Conservation (phyloP, 202 grass and related monocot genomes). For the Brachypodium distachyon region DNA sequence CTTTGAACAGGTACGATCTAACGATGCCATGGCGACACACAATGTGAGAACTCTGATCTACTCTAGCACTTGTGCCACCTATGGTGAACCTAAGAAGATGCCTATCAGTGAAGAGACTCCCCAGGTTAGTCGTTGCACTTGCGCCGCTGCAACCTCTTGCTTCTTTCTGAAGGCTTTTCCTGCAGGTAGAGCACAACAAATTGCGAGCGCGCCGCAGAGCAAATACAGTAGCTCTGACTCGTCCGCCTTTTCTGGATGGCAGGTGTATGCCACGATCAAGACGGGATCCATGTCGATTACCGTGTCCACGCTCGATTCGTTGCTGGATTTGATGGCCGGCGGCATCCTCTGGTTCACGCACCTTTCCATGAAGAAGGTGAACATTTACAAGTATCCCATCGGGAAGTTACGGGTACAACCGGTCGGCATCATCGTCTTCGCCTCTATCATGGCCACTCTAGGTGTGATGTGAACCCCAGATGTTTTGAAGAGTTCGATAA, state of each 20-base stretch:
- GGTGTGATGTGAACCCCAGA: conserved; percentile 17
- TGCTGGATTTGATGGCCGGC: no score
- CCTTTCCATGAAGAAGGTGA: conserved; percentile 69
- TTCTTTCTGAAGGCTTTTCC: no score
- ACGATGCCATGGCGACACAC: conserved; percentile 65
- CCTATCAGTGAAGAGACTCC: conserved; percentile 84
- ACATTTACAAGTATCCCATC: conserved; percentile 76
- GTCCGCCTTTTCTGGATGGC: background rate
- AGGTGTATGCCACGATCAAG: conserved; percentile 68
- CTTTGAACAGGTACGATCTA: conserved; percentile 57
- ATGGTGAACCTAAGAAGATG: conserved; percentile 85
- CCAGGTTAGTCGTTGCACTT: conserved; percentile 41
- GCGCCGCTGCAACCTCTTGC: no score
- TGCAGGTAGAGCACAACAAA: no score
- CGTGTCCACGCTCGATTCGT: conserved; percentile 73
- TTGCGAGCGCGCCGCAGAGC: no score
- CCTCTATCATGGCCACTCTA: conserved; percentile 81
- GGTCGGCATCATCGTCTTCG: conserved; percentile 76
- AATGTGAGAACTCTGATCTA: conserved; percentile 79
- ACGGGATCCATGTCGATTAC: conserved; percentile 74
- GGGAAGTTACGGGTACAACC: conserved; percentile 80
- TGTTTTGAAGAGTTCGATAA: background rate
- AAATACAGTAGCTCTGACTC: background rate
- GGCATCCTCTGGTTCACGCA: conserved; percentile 80
- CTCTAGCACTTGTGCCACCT: conserved; percentile 84